These are phyloP conservation scores for Rhododendron simsii DNA, from an alignment of 148 eudicot genomes.

Conservation along the genomic window DNA sequence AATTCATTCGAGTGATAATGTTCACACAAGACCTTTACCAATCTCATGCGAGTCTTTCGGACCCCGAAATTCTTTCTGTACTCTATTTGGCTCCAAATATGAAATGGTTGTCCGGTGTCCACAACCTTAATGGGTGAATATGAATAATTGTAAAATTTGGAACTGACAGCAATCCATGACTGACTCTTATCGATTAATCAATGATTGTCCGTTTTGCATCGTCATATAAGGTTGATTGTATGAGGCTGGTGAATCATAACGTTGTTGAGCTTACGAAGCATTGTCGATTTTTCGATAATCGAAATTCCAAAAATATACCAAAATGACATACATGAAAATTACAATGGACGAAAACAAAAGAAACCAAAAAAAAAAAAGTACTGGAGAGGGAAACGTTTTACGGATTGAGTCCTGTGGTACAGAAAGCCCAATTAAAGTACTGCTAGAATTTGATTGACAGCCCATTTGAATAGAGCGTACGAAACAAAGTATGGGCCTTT, in stretches of 20 bases:
- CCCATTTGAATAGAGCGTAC: too few relatives aligned
- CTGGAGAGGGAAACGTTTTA: too few relatives aligned
- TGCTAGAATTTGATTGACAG: too few relatives aligned
- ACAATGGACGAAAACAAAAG: not conserved
- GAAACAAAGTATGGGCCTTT: too few relatives aligned
- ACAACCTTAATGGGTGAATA: not conserved
- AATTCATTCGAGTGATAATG: not conserved
- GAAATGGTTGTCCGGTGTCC: not conserved
- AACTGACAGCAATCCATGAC: not conserved
- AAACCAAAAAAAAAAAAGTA: too few relatives aligned
- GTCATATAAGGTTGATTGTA: too few relatives aligned
- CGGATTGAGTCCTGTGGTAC: not conserved
- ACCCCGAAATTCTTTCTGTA: not conserved
- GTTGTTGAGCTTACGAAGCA: too few relatives aligned
- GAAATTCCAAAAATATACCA: too few relatives aligned
- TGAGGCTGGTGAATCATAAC: too few relatives aligned
- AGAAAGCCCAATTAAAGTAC: not conserved
- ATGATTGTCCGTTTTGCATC: too few relatives aligned
- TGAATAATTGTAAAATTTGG: not conserved
- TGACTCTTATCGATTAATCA: not conserved
- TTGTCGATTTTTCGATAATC: too few relatives aligned
- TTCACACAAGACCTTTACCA: not conserved
- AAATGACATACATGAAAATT: too few relatives aligned
- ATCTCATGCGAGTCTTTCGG: not conserved
- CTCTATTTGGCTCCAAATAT: not conserved